Percentiles rank a stretch among this genome's conserved stretches.
Conservation (phyloP, 805 yeast genomes). For the Saturnispora mendoncae region DNA sequence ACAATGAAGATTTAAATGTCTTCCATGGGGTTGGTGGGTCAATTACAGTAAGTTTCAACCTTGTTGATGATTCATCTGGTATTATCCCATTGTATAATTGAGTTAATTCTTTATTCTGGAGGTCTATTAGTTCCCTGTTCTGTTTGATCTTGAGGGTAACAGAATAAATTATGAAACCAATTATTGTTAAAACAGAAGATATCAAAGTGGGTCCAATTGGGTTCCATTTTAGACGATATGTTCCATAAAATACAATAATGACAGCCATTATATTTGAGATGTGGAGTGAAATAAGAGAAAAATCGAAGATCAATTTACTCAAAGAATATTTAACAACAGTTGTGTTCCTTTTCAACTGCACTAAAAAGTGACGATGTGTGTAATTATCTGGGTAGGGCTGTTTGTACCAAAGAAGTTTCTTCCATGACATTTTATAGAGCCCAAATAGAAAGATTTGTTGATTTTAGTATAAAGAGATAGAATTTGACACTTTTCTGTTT, state of each 20-base stretch:
- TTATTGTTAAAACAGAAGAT: slow-evolving; percentile 28
- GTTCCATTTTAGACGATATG: slow-evolving; percentile 43
- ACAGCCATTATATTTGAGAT: slow-evolving; percentile 56
- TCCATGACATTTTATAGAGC: slow-evolving; percentile 40
- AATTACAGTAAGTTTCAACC: too few species aligned
- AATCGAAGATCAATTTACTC: slow-evolving; percentile 58
- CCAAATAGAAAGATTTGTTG: too few species aligned
- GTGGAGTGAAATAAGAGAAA: slow-evolving; percentile 59
- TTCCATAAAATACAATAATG: slow-evolving; percentile 58
- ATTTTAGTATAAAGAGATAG: too few species aligned
- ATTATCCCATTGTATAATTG: slow-evolving; percentile 14
- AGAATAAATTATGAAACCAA: slow-evolving; percentile 30
- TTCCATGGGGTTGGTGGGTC: slow-evolving; percentile 22
- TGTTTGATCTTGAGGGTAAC: slow-evolving; percentile 24
- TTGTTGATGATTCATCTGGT: too few species aligned
- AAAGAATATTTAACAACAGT: slow-evolving; percentile 63
- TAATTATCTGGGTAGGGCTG: slow-evolving; percentile 90
- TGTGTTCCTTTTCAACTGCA: slow-evolving; percentile 68
- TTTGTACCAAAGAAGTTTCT: slow-evolving; percentile 71
- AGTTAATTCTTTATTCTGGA: slow-evolving; percentile 24
- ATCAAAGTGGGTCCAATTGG: slow-evolving; percentile 35
- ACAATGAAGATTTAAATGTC: slow-evolving; percentile 52
- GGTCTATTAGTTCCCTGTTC: slow-evolving; percentile 23
- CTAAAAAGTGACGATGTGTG: slow-evolving; percentile 73
- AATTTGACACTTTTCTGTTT: neutral